These are phyloP conservation scores for Nadsonia commutata DNA, from an alignment of 1,139 yeast genomes.

Conservation along the genomic window DNA sequence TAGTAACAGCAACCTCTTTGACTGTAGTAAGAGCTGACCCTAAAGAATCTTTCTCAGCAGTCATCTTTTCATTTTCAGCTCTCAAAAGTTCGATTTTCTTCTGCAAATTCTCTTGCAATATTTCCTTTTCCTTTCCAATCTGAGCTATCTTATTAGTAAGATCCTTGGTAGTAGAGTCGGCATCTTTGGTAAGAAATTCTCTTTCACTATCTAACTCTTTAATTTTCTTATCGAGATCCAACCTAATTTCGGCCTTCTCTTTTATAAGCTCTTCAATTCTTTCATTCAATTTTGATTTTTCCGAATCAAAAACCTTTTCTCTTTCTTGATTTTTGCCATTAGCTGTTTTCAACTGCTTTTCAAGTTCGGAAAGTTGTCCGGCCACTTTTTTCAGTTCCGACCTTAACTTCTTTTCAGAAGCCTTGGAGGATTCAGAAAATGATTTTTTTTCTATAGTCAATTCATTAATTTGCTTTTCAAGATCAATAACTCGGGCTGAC, in stretches of 20 bases:
- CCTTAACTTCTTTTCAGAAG: conserved; percentile 2
- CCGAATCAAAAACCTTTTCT: background rate
- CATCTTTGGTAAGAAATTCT: conserved; percentile 13
- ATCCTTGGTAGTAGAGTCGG: conserved; percentile 10
- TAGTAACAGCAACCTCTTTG: background rate
- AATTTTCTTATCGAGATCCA: conserved; percentile 23
- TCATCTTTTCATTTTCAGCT: conserved; percentile 5
- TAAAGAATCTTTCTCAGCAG: conserved; percentile 2
- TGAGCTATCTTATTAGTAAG: conserved; percentile 8
- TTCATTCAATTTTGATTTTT: background rate
- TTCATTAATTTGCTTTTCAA: background rate
- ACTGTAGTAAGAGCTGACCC: conserved; percentile 1
- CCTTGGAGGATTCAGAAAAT: conserved; percentile 1
- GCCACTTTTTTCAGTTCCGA: conserved; percentile 2
- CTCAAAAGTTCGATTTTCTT: conserved; percentile 2
- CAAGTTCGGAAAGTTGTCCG: background rate
- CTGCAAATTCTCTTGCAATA: background rate
- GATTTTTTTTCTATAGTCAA: conserved; percentile 2
- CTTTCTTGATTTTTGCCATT: conserved; percentile 1
- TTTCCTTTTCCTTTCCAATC: conserved; percentile 3
- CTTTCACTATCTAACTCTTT: conserved; percentile 39
- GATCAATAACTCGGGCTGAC: background rate
- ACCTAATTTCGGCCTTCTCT: conserved; percentile 16
- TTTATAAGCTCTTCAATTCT: conserved; percentile 9
- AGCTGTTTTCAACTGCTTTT: background rate